A percentile compares a stretch with the other conserved stretches of the same genome.
phyloP scores from a whole-genome alignment of 208 protist genomes.

The Leishmania amazonensis region DNA sequence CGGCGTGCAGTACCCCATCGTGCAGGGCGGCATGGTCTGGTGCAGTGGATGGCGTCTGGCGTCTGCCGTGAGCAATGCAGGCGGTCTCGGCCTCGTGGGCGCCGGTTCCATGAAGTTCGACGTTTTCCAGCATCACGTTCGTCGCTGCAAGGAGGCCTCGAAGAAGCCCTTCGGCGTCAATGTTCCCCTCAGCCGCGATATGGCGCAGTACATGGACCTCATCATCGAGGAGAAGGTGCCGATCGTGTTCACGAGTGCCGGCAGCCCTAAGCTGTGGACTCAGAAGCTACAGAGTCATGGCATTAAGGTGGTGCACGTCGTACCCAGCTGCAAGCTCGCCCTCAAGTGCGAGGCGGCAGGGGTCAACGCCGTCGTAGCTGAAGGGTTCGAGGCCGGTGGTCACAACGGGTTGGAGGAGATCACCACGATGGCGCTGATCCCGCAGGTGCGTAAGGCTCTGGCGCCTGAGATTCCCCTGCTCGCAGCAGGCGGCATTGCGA shows the following conservation, averaged over 20 bases:
- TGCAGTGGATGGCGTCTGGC: slow-evolving; percentile 79
- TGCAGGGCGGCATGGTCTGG: slow-evolving; percentile 85
- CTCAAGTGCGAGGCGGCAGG: slow-evolving; percentile 71
- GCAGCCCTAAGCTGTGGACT: slow-evolving; percentile 75
- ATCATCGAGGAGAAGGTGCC: slow-evolving; percentile 86
- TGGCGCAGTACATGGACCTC: slow-evolving; percentile 48
- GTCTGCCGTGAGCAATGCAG: slow-evolving; percentile 84
- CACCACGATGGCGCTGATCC: slow-evolving; percentile 69
- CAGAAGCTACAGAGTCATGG: slow-evolving; percentile 67
- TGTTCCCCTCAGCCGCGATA: slow-evolving; percentile 50
- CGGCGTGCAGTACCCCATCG: slow-evolving; percentile 79
- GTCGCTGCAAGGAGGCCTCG: slow-evolving; percentile 41
- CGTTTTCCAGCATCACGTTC: slow-evolving; percentile 60
- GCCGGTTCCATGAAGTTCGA: slow-evolving; percentile 77
- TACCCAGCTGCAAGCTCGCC: slow-evolving; percentile 76
- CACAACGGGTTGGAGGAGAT: slow-evolving; percentile 75
- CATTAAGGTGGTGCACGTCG: slow-evolving; percentile 82
- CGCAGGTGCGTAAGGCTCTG: slow-evolving; percentile 53
- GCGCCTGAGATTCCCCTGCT: slow-evolving; percentile 72
- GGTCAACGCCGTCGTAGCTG: slow-evolving; percentile 78
- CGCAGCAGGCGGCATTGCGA: slow-evolving; percentile 70
- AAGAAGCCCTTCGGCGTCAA: slow-evolving; percentile 86
- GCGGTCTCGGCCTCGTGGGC: slow-evolving; percentile 85
- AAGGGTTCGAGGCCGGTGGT: slow-evolving; percentile 81
- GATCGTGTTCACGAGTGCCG: slow-evolving; percentile 88